Percentiles rank a stretch among this genome's conserved stretches.
These are phyloP conservation scores for Penicillium alfredii DNA, from an alignment of 495 filamentous ascomycete species.

Conservation along the genomic window DNA sequence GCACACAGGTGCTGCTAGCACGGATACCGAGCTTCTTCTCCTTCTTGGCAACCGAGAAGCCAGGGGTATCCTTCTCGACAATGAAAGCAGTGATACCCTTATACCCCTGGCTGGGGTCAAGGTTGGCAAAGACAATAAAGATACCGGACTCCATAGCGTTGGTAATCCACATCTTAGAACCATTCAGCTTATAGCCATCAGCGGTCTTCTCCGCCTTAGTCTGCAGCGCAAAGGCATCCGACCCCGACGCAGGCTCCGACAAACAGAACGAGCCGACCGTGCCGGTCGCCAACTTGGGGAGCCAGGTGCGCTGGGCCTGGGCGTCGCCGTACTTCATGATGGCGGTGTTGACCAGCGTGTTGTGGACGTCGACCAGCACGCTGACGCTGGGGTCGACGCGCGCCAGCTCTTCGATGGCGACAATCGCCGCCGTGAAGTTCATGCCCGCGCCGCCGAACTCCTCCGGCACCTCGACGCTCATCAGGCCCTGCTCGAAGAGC, in stretches of 20 bases:
- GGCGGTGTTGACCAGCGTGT: slow-evolving; percentile 93
- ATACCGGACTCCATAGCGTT: slow-evolving; percentile 89
- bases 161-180: slow-evolving; percentile 99
- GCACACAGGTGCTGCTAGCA: slow-evolving; percentile 90
- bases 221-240: slow-evolving; percentile 90
- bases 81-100: slow-evolving; percentile 96
- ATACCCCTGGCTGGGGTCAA: slow-evolving; percentile 82
- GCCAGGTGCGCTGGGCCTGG: slow-evolving; percentile 71
- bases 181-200: slow-evolving; percentile 78
- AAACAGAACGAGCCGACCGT: slow-evolving; percentile 96
- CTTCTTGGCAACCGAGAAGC: slow-evolving; percentile 97
- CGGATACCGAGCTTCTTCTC: slow-evolving; percentile 98
- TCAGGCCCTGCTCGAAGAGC: slow-evolving; percentile 94
- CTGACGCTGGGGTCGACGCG: slow-evolving; percentile 91
- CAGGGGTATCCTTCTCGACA: slow-evolving; percentile 80
- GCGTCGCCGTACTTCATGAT: slow-evolving; percentile 78
- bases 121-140: slow-evolving; percentile 97
- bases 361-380: slow-evolving; percentile 92
- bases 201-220: slow-evolving; percentile 75
- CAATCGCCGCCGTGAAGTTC: slow-evolving; percentile 96
- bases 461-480: slow-evolving; percentile 97
- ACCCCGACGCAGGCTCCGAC: slow-evolving; percentile 87
- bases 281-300: slow-evolving; percentile 80
- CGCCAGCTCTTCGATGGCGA: slow-evolving; percentile 95
- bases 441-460: slow-evolving; percentile 94